A percentile compares a stretch with the other conserved stretches of the same genome.
These are phyloP conservation scores for Dendrocalamus latiflorus DNA, from an alignment of 202 grass and related monocot species.

Conservation along the genomic window DNA sequence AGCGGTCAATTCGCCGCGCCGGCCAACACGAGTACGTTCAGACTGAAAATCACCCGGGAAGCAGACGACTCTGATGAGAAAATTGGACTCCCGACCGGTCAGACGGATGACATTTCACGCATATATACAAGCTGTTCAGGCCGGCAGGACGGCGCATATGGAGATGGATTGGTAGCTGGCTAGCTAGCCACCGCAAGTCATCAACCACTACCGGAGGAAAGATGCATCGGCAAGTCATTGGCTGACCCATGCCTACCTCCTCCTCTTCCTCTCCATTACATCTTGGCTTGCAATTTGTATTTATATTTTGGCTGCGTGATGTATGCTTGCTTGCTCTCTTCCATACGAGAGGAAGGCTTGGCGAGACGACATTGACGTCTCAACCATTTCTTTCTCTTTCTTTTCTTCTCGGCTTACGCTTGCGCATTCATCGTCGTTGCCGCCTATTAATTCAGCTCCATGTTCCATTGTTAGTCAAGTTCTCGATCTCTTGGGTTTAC, in stretches of 20 bases:
- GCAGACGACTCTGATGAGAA: background rate
- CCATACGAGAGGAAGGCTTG: background rate
- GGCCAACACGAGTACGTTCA: conserved; percentile 8
- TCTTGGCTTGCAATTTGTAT: conserved; percentile 25
- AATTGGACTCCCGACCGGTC: background rate
- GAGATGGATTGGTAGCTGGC: background rate
- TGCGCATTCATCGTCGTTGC: background rate
- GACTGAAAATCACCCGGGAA: background rate
- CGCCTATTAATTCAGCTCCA: conserved; percentile 48
- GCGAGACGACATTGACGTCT: conserved; percentile 45
- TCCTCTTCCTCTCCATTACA: background rate
- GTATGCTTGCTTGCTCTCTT: conserved; percentile 5
- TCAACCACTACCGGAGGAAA: conserved; percentile 36
- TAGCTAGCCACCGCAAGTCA: conserved; percentile 18
- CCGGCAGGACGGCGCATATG: background rate
- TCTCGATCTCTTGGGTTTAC: background rate
- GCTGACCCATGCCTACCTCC: background rate
- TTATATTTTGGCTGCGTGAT: conserved; percentile 30
- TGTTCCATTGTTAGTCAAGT: background rate
- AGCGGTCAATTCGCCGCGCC: background rate
- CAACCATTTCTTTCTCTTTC: conserved; percentile 31
- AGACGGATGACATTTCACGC: background rate
- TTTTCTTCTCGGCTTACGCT: background rate
- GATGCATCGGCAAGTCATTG: conserved; percentile 33
- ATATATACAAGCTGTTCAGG: background rate